A percentile compares a stretch with the other conserved stretches of the same genome.
These are phyloP conservation scores for Dictyostelium capitatum DNA, from an alignment of 78 protist genomes.

Conservation along the genomic window DNA sequence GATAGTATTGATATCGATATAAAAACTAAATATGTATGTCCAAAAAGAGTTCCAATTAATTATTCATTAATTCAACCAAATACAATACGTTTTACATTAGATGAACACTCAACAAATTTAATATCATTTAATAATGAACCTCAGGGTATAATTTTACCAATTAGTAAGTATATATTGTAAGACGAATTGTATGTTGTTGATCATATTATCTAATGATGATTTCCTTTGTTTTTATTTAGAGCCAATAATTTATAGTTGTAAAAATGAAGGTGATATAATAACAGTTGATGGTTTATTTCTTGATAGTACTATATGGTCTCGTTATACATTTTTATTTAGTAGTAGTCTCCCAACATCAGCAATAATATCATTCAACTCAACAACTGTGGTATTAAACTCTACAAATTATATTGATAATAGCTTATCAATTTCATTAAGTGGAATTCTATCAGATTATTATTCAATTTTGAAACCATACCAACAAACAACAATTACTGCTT, in stretches of 20 bases:
- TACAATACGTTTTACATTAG: background rate
- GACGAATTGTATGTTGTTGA: background rate
- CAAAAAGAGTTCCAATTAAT: background rate
- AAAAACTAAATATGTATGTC: constrained; percentile 1
- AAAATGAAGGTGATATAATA: background rate
- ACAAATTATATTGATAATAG: background rate
- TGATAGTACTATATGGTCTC: background rate
- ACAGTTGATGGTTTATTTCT: background rate
- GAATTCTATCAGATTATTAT: background rate
- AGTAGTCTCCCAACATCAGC: background rate
- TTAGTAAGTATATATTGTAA: background rate
- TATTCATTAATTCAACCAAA: background rate
- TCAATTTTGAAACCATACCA: background rate
- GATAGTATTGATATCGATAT: background rate
- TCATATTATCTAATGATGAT: background rate
- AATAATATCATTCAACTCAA: background rate
- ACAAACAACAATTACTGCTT: background rate
- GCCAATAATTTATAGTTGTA: background rate
- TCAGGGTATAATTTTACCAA: background rate
- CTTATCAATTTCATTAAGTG: background rate
- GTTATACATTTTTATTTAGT: background rate
- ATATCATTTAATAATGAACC: background rate
- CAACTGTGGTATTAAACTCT: background rate
- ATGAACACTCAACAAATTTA: background rate
- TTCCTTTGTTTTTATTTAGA: no score